Evolutionary conservation across 805 yeast species (phyloP), one percentile per base, ranked within the genome.

Genomic region (Wickerhamomyces alni): DNA sequence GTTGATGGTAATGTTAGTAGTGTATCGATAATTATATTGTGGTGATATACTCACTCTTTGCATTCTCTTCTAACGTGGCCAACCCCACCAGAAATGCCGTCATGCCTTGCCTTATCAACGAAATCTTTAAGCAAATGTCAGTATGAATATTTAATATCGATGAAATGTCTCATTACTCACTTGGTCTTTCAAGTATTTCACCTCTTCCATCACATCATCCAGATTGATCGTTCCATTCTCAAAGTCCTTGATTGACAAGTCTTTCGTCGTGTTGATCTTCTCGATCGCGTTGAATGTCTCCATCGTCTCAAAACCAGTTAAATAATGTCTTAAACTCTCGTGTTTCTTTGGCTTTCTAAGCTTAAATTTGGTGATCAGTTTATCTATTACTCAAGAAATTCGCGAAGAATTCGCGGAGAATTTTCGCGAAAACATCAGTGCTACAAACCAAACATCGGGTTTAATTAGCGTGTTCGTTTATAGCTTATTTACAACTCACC

Each of bases 21-120:
- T 17, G 15, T 9, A 9, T 21, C 9, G 9, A 21, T 21, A 21
- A 7, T 7, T 21, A 9, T 21, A 21, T 21, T 7, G 9, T 6
- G 24, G 9, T 21, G 24, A 21, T 21, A 21, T 21, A 51, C 58
- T 37, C 33, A 52, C 60, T 47, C 19, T 46, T 56, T 4, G 46
- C 38, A 4, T 43, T 31, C 3, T 49, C 65, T 38, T 69, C 71
- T n/a, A 78, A 62, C 5, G 68, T 51, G 1, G 70, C 62, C 30
- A 69, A 38, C 1, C 62, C 51, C 2, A 60, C 50, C 15, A 69
- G 52, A 35, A 63, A 61, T 10, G 53, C 49, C 8, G 61, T 52
- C 70, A 69, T 66, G 39, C 66, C 65, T 41, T 65, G 65, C 41
- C 73, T 59, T 43, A 69, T 52, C 0, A 48, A 46, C 0, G 63